Base-by-base conservation (phyloP, 805 yeast species). In the Limtongia smithiae region DNA sequence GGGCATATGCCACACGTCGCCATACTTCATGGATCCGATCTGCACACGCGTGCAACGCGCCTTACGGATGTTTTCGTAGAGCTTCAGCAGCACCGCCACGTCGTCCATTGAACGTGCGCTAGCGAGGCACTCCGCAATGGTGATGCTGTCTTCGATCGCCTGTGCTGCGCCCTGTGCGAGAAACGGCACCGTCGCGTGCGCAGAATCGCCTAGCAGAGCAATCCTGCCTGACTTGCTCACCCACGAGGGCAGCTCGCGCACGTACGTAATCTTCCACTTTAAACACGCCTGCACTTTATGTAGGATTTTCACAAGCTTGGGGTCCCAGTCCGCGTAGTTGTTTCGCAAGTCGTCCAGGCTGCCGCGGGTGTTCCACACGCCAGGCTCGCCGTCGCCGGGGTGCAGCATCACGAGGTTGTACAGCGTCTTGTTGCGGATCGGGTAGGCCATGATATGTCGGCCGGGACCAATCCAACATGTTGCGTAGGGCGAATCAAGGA, bases 101-200 rank as follows among this genome's bases (percentile, higher is more conserved):
- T 37, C 14, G 3, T 27, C 20, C n/a, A 4, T 27, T 5, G 32
- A 14, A 11, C 24, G 22, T 37, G 32, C 32, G 14, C 32, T 7
- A n/a, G 37, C 21, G 3, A 41, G 3, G 25, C 27, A 22, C 3
- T 8, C 28, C 17, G 42, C 37, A 17, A 49, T 8, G 17, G 37
- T 24, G 59, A 62, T 31, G 60, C 62, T 52, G 35, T 64, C 68
- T 48, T 65, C 68, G 14, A 65, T 46, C 11, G 68, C 68, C 46
- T 58, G 63, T 4, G 65, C 58, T 4, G 68, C 68, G 15, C 68
- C 68, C 34, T 59, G 61, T 6, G 68, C 65, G 22, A 62, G 53
- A 47, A 61, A 62, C 2, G 68, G 68, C 24, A 68, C 61, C 46
- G 66, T 68, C 12, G 71, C 68, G 49, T 68, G 71, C 24, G 62